Base-by-base conservation (phyloP, 2,329 filamentous ascomycete species). In the Fusarium hostae region DNA sequence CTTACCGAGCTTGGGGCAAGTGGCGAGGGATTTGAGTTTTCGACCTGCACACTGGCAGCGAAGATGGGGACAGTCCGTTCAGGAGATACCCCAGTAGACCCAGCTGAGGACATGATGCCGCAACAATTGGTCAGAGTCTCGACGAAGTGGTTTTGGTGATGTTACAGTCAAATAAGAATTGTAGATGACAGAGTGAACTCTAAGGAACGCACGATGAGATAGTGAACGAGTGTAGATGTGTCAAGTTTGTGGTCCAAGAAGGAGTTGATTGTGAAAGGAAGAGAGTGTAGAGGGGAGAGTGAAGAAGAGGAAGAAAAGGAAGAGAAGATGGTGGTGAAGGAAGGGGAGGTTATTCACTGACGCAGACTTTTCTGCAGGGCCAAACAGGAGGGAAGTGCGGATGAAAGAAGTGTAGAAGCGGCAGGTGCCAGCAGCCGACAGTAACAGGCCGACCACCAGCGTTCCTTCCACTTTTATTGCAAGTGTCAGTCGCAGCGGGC, bases 41-140 rank as follows among this genome's bases (percentile, higher is more conserved):
- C 77, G 35, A 76, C 75, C 37, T 76, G 75, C 34, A 62, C 51
- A 62, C 61, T 41, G 35, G 62, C 60, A 41, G 60, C 54, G 40
- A 66, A 59, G 18, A 66, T 44, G 30, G 75, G 51, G 22, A 68
- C 59, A 44, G 63, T 70, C 62, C 70, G 75, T 65, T 78, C 75
- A 34, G 79, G 73, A 55, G 79, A 76, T 34, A 78, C 76, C 22
- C 64, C 75, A 51, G 74, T 71, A 39, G 75, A 71, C 48, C 76
- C 76, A 34, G 77, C 60, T 55, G 77, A 63, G 58, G 80, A 76
- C 81, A 82, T 83, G 63, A 59, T 71, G 30, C 41, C 51, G 39
- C 50, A 58, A 41, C 35, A 32, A 32, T 52, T 56, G 37, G 48
- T 57, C 37, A 48, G 56, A 51, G 56, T 41, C 45, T 65, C 26